A percentile compares a stretch with the other conserved stretches of the same genome.
phyloP scores from a whole-genome alignment of 768 basidiomycete genomes.

The Boletus rubroflammeus region DNA sequence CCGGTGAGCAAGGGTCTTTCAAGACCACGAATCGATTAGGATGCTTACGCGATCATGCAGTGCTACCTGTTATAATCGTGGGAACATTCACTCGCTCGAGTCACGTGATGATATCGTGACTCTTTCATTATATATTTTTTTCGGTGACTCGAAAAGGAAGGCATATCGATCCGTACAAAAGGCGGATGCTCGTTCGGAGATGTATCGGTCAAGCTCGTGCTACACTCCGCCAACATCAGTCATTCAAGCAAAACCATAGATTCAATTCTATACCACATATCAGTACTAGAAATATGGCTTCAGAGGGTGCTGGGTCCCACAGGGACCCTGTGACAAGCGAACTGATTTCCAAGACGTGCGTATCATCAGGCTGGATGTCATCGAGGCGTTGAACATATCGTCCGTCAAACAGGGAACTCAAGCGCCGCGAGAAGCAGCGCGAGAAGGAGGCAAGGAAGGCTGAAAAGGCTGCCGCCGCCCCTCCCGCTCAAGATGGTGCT shows the following conservation, averaged over 20 bases:
- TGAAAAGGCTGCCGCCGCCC: conserved; percentile 58
- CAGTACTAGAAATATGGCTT: conserved; percentile 33
- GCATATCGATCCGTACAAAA: conserved; percentile 19
- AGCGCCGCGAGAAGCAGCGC: conserved; percentile 87
- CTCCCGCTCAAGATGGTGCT: conserved; percentile 33
- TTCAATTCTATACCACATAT: conserved; percentile 4
- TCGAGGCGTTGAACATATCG: conserved; percentile 28
- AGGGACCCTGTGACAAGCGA: conserved; percentile 92
- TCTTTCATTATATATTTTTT: conserved; percentile 7
- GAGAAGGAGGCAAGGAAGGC: conserved; percentile 71
- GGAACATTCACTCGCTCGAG: neutral
- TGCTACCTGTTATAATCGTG: conserved; percentile 13
- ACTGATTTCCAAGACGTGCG: conserved; percentile 94
- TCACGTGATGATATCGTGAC: conserved; percentile 9
- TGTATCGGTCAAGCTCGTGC: conserved; percentile 12
- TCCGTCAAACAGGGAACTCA: conserved; percentile 69
- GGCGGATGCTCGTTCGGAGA: conserved; percentile 26
- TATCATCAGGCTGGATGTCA: conserved; percentile 18
- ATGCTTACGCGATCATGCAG: conserved; percentile 25
- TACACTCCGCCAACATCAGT: conserved; percentile 7
- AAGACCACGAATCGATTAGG: conserved; percentile 26
- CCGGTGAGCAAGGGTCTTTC: conserved; percentile 16
- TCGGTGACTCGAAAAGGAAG: conserved; percentile 28
- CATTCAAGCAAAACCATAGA: neutral
- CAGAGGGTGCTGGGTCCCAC: conserved; percentile 37